phyloP scores from a whole-genome alignment of 352 stramenopile species.

The Phytophthora litchii region DNA sequence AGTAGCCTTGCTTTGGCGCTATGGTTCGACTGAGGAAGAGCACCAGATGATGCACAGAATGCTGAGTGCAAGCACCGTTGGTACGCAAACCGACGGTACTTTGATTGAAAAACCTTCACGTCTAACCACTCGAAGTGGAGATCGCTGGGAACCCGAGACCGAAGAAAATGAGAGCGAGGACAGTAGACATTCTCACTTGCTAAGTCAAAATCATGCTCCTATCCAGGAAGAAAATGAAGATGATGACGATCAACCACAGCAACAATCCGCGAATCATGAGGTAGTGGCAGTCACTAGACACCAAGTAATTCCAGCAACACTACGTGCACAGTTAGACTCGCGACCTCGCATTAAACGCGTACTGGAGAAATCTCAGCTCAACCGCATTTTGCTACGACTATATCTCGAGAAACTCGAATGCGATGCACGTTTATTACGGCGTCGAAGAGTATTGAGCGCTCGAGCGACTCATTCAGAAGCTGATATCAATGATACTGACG shows the following conservation, averaged over 20 bases:
- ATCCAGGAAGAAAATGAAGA: constrained; percentile 7
- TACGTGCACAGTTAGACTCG: constrained; percentile 59
- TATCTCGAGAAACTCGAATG: constrained; percentile 65
- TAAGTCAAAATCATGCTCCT: not conserved
- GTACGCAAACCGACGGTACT: constrained; percentile 42
- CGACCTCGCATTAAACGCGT: constrained; percentile 59
- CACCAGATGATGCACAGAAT: constrained; percentile 65
- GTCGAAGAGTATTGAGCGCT: constrained; percentile 23
- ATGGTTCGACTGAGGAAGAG: constrained; percentile 55
- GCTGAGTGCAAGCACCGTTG: constrained; percentile 43
- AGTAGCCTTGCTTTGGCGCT: constrained; percentile 69
- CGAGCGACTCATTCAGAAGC: not conserved
- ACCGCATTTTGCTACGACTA: constrained; percentile 46
- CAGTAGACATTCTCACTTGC: not conserved
- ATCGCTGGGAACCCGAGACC: constrained; percentile 23
- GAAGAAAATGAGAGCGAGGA: constrained; percentile 23
- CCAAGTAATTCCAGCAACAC: constrained; percentile 46
- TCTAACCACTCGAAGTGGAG: constrained; percentile 17
- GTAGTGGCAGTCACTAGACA: constrained; percentile 41
- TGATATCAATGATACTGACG: not conserved
- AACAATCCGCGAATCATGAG: constrained; percentile 14
- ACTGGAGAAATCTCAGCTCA: constrained; percentile 53
- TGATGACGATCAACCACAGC: constrained; percentile 4
- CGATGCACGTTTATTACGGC: constrained; percentile 40
- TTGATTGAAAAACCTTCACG: constrained; percentile 17